Evolutionary conservation across 306 rosid species (phyloP).

Genomic region (Arachis hypogaea): DNA sequence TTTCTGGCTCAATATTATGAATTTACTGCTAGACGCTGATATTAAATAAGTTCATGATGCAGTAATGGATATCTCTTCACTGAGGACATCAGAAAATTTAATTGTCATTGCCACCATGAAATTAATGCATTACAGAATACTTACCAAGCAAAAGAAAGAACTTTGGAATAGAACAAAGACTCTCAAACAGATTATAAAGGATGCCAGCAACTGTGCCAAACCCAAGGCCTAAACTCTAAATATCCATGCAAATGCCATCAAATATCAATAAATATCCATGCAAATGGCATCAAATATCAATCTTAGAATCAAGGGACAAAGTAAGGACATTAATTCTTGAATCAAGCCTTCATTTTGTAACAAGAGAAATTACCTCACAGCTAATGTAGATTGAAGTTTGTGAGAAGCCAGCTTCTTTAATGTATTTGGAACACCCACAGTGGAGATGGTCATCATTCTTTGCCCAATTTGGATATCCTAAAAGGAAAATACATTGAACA

Average conservation of each 20-base stretch:
- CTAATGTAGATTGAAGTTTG: slow-evolving; percentile 96
- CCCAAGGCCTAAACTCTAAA: slow-evolving; percentile 18
- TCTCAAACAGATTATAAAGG: slow-evolving; percentile 25
- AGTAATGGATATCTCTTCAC: slow-evolving; percentile 1
- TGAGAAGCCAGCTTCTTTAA: slow-evolving; percentile 86
- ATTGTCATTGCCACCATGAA: slow-evolving; percentile 14
- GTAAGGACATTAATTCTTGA: background rate
- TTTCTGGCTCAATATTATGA: background rate
- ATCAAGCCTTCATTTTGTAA: slow-evolving; percentile 9
- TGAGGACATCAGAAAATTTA: background rate
- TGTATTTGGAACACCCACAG: slow-evolving; percentile 98
- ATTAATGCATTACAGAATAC: background rate
- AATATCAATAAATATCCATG: slow-evolving; percentile 13
- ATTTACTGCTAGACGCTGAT: background rate
- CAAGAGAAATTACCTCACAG: slow-evolving; percentile 71
- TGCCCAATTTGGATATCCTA: slow-evolving; percentile 96
- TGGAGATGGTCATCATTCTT: slow-evolving; percentile 96
- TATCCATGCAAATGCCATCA: slow-evolving; percentile 22
- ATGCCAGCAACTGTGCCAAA: slow-evolving; percentile 20
- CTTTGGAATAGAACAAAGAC: slow-evolving; percentile 8
- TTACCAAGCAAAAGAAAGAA: slow-evolving; percentile 28
- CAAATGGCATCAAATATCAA: slow-evolving; percentile 23
- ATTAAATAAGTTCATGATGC: slow-evolving; percentile 21
- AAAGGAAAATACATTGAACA: slow-evolving; percentile 32
- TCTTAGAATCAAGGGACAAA: slow-evolving; percentile 38